Evolutionary conservation across 768 basidiomycete genomes (phyloP), one percentile per base, ranked within the genome.

Genomic region (Termitomyces eurrhizus): DNA sequence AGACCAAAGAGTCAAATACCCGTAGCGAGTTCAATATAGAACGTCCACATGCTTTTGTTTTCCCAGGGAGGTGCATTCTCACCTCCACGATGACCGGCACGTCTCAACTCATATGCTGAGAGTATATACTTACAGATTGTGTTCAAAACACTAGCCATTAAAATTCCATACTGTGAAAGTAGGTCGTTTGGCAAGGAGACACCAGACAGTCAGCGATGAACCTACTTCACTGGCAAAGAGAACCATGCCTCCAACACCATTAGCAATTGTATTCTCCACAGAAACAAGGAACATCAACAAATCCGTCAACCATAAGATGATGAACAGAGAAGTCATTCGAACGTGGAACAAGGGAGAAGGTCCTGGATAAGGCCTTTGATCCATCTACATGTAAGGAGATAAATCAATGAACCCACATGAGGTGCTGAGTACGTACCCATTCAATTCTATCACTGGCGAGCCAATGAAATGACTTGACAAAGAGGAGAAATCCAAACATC

Each of bases 381-480:
- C 97, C 95, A 99, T 98, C 96, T 99, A 67, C 3, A 62, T 2
- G 36, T 45, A 42, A n/a, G 50, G 52, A 65, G 39, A 62, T 64
- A 48, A 58, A 59, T 59, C n/a, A 36, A 61, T 14, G 46, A 54
- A 37, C 26, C 26, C 24, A 21, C 24, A 52, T 21, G 18, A 26
- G 41, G 6, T 1, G 36, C 14, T 29, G 49, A 44, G 4, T n/a
- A 58, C 70, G 70, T 66, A 96, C 96, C 85, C 93, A 95, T 84
- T 99, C 97, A 56, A 99, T 91, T 52, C 97, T 85, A 73, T 98
- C 97, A 7, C 87, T 84, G 59, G 95, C 86, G 36, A 99, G 83
- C 97, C 97, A 99, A 71, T 99, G 97, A 75, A 98, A 98, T 50
- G 93, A 95, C 71, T 98, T 98, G 65, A 97, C 83, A 65, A 97